Evolutionary conservation across 208 protist species (phyloP), one percentile per base, ranked within the genome.

Genomic region (Crithidia brevicula): DNA sequence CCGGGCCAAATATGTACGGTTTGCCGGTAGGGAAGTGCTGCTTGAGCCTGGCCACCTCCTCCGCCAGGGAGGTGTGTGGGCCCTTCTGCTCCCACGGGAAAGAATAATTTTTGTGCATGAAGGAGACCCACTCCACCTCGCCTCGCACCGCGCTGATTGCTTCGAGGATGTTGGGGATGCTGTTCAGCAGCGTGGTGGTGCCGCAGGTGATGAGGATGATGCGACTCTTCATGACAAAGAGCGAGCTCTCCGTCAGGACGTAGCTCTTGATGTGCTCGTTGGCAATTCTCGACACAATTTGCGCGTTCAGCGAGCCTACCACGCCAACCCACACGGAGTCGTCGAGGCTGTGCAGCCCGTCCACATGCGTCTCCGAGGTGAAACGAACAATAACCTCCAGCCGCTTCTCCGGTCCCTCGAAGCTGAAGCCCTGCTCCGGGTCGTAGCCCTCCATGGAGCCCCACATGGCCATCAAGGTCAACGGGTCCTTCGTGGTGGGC

Each of bases 151-250:
- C 74, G 72, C 83, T 92, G 54, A 96, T 86, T 15, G 81, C 83
- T 73, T 94, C 75, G 9, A 96, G 69, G 52, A 98, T 87, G 16
- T 71, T 60, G 1, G 89, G 91, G 6, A 98, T 77, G 51, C 83
- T 88, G 69, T 97, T 87, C 30, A 98, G 81, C 60, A 98, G 74
- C 9, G 92, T 97, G 3, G 95, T 98, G 2, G 91, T 98, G 18
- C 96, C 96, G 72, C 96, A 98, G 34, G 96, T 98, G 60, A 97
- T 97, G 51, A 98, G 73, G 28, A 98, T 82, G 20, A 98, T 84
- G 46, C 86, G 81, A 42, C 95, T 81, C n/a, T 67, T 67, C 82
- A 88, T 98, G 18, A 98, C 93, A 69, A 98, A 98, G n/a, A 98
- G 81, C 1, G 85, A 96, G 61, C 86, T 95, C 77, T 98, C 97